Evolutionary conservation across 352 stramenopile genomes (phyloP), one percentile per base, ranked within the genome.

Genomic region (Pythium dissotocum): DNA sequence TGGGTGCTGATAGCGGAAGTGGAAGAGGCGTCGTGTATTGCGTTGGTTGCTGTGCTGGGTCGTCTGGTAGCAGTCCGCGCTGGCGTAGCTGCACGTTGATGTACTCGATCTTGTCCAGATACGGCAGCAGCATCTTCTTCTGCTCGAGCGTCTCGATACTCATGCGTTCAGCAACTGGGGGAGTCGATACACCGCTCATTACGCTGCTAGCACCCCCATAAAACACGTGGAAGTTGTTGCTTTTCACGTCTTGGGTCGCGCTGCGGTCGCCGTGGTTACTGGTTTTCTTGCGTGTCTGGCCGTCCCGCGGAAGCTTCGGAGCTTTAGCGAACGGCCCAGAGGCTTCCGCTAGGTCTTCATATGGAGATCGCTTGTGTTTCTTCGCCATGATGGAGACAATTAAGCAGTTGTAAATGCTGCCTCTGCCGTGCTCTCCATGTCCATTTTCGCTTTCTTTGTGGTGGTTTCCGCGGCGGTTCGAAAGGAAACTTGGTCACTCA

Each of bases 61-160:
- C 46, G 36, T 77, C 52, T 44, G 75, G 75, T 1, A 89, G 59
- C 16, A 89, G 67, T 6, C 78, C 80, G 18, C 80, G 80, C 56
- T 84, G 76, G 72, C 76, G 77, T 54, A 95, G 69, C 65, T 95
- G 83, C 49, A 77, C 83, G 69, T 93, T 93, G 62, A 95, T 92
- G 67, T 95, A 95, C 71, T 95, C 87, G 55, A 95, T 93, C 73
- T 93, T 90, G 65, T 95, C 82, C 32, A 95, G 66, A 54, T 94
- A 95, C 46, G 87, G 87, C 30, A 95, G 73, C 56, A 94, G 59
- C 80, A 87, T 88, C 49, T 91, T 92, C 73, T 94, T 95, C 44
- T 92, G 80, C 65, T 89, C 82, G 3, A 92, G 61, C 26, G 58
- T 69, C 48, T 87, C 71, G 14, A 88, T 77, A 35, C 75, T 89